Conservation (phyloP, 768 basidiomycete species). For the Tricholoma flavovirens region DNA sequence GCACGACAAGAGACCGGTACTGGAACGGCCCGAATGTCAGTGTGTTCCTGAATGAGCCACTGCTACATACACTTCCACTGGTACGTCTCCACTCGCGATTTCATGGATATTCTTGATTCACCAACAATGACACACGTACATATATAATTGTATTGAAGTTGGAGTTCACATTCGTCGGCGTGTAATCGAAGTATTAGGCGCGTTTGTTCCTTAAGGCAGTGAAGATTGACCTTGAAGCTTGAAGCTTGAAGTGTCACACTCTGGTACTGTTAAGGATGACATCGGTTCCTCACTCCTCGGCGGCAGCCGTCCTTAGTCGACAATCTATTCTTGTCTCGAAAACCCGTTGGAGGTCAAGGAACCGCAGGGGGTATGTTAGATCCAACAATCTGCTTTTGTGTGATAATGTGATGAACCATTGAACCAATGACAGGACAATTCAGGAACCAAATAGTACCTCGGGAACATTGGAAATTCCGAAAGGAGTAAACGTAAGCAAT, state of each 20-base stretch:
- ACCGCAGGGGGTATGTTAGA: slow-evolving; percentile 7
- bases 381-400: slow-evolving; percentile 1
- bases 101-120: too few relatives aligned
- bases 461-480: slow-evolving; percentile 1
- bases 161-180: background rate
- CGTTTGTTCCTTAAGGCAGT: background rate
- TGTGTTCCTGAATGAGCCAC: too few relatives aligned
- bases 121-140: too few relatives aligned
- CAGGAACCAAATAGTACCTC: slow-evolving; percentile 6
- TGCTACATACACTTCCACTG: background rate
- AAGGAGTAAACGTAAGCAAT: slow-evolving; percentile 3
- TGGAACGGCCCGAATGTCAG: too few relatives aligned
- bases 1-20: background rate
- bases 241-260: background rate
- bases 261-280: background rate
- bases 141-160: background rate
- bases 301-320: background rate
- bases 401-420: slow-evolving; percentile 6
- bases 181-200: background rate
- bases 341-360: slow-evolving; percentile 1
- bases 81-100: background rate
- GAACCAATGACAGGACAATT: slow-evolving; percentile 4
- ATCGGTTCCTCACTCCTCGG: background rate
- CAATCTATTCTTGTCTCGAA: background rate
- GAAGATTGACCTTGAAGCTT: background rate